These are phyloP conservation scores for Rhexocercosporidium sp. DNA, from an alignment of 2,329 filamentous ascomycete genomes.

Conservation along the genomic window DNA sequence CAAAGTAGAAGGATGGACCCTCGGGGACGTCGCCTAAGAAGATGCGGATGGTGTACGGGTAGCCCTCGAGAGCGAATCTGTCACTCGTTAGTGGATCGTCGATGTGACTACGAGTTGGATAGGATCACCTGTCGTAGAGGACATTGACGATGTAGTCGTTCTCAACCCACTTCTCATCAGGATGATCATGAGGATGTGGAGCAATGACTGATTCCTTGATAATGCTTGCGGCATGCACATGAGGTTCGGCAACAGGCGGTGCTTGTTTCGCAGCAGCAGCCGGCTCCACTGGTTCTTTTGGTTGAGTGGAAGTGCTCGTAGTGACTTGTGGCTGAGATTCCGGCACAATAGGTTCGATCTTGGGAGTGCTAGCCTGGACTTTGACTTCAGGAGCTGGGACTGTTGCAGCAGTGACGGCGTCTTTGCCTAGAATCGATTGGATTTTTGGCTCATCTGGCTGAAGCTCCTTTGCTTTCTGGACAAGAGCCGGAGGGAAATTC, in stretches of 20 bases:
- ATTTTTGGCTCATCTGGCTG: neutral
- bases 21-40: slow-evolving; percentile 24
- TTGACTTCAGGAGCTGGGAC: neutral
- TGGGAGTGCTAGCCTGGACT: neutral
- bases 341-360: neutral
- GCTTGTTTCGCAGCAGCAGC: slow-evolving; percentile 4
- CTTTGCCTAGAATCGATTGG: neutral
- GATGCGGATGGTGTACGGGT: slow-evolving; percentile 22
- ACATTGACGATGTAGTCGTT: slow-evolving; percentile 26
- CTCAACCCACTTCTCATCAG: slow-evolving; percentile 18
- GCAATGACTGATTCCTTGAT: neutral
- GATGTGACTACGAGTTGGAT: neutral
- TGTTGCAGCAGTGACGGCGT: neutral
- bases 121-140: slow-evolving; percentile 22
- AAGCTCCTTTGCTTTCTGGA: slow-evolving; percentile 12
- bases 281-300: neutral
- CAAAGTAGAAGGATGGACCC: slow-evolving; percentile 8
- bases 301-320: neutral
- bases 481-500: slow-evolving; percentile 24
- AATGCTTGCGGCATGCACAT: neutral
- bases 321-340: neutral
- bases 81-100: neutral
- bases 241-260: neutral
- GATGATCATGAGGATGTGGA: slow-evolving; percentile 4
- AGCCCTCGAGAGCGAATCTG: slow-evolving; percentile 24